Conservation (phyloP, 2,329 filamentous ascomycete genomes). For the Colletotrichum sp. region DNA sequence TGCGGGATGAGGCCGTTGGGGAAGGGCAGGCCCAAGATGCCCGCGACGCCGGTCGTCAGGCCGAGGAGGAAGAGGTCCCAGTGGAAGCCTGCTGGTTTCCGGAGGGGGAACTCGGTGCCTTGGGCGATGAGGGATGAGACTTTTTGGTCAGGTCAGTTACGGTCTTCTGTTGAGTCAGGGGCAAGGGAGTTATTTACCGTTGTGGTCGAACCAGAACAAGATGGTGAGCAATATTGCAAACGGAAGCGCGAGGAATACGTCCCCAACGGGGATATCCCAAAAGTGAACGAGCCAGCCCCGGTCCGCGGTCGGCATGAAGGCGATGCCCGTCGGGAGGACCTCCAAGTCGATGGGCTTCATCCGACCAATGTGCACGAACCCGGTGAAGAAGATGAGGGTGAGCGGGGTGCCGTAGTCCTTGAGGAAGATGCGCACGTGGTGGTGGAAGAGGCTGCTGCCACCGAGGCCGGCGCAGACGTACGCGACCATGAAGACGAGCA, state of each 20-base stretch:
- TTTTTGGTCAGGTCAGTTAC: conserved; percentile 30
- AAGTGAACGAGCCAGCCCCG: conserved; percentile 81
- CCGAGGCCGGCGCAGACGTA: conserved; percentile 78
- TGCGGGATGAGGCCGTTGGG: conserved; percentile 86
- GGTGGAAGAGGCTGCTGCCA: conserved; percentile 72
- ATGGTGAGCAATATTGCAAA: conserved; percentile 85
- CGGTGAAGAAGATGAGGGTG: conserved; percentile 86
- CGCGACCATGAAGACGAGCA: conserved; percentile 79
- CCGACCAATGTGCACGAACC: conserved; percentile 85
- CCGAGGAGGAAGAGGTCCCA: conserved; percentile 86
- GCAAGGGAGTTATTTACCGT: conserved; percentile 56
- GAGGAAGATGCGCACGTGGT: conserved; percentile 79
- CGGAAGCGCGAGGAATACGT: conserved; percentile 85
- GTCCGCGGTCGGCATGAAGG: conserved; percentile 79
- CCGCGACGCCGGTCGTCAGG: conserved; percentile 76
- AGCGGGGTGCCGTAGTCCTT: conserved; percentile 90
- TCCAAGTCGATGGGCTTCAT: conserved; percentile 76
- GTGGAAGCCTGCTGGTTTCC: conserved; percentile 83
- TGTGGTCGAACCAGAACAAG: conserved; percentile 90
- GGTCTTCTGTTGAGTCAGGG: background rate
- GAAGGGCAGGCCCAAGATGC: conserved; percentile 78
- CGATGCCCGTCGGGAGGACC: conserved; percentile 74
- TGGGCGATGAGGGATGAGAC: conserved; percentile 85
- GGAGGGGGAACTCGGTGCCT: conserved; percentile 81
- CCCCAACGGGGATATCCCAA: conserved; percentile 75